phyloP scores from a whole-genome alignment of 805 yeast genomes.

The Brettanomyces nanus region DNA sequence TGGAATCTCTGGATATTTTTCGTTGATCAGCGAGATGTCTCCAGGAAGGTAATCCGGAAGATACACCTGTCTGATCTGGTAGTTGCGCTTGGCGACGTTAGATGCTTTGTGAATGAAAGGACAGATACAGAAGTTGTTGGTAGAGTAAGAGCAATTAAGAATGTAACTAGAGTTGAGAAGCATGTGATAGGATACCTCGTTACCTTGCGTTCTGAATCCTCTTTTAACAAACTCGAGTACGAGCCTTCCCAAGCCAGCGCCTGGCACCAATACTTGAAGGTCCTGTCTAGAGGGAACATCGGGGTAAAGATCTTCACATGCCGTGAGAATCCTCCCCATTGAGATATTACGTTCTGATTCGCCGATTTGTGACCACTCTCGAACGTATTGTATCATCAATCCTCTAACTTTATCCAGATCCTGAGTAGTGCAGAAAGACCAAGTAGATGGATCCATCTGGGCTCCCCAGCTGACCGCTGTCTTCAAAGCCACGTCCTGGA shows the following conservation, averaged over 20 bases:
- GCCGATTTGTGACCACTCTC: constrained; percentile 61
- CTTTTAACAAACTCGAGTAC: constrained; percentile 44
- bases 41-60: constrained; percentile 47
- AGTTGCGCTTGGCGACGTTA: constrained; percentile 34
- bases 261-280: constrained; percentile 47
- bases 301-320: constrained; percentile 30
- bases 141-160: constrained; percentile 36
- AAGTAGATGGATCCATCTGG: constrained; percentile 23
- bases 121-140: constrained; percentile 34
- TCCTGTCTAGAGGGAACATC: constrained; percentile 27
- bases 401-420: constrained; percentile 54
- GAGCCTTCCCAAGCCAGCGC: constrained; percentile 56
- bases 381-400: constrained; percentile 43
- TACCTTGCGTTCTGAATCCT: constrained; percentile 61
- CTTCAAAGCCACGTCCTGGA: constrained; percentile 31
- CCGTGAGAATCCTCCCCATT: constrained; percentile 31
- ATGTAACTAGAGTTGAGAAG: constrained; percentile 46
- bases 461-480: constrained; percentile 48
- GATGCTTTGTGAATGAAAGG: constrained; percentile 51
- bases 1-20: constrained; percentile 31
- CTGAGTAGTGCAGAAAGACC: constrained; percentile 32
- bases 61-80: constrained; percentile 41
- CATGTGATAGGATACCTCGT: constrained; percentile 62
- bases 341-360: constrained; percentile 33
- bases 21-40: constrained; percentile 27